Percentiles rank a stretch among this genome's conserved stretches.
These are phyloP conservation scores for Alternaria sp. DNA, from an alignment of 2,329 filamentous ascomycete species.

Conservation along the genomic window DNA sequence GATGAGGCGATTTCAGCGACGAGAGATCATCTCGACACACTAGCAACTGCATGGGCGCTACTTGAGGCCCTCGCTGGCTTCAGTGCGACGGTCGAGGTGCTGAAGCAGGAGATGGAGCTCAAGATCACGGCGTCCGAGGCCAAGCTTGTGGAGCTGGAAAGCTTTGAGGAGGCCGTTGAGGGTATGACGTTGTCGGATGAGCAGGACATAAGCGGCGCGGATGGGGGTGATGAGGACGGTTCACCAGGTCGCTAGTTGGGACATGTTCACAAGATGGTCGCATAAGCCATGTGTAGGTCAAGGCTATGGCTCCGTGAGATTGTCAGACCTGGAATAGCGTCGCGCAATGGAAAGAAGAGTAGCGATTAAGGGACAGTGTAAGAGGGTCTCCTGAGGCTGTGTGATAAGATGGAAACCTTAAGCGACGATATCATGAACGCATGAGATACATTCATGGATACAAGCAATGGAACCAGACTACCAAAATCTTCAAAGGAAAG, in stretches of 20 bases:
- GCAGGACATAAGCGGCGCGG: neutral
- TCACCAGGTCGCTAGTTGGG: neutral
- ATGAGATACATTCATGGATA: neutral
- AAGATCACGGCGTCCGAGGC: conserved; percentile 16
- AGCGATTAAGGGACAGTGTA: neutral
- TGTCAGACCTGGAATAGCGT: accelerated
- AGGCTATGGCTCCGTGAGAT: neutral
- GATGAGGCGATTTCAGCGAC: conserved; percentile 9
- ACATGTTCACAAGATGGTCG: neutral
- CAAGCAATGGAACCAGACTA: neutral
- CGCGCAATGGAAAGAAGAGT: neutral
- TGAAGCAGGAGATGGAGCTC: conserved; percentile 17
- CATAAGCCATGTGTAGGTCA: neutral
- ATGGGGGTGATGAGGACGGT: neutral
- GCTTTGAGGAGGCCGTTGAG: conserved; percentile 5
- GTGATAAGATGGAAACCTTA: accelerated
- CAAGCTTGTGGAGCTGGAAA: conserved; percentile 11
- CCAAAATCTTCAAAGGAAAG: neutral
- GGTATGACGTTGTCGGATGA: neutral
- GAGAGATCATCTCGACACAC: conserved; percentile 16
- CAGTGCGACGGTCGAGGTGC: conserved; percentile 16
- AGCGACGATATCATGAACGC: neutral
- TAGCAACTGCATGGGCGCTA: conserved; percentile 18
- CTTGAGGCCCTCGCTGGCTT: conserved; percentile 20
- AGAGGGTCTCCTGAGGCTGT: neutral